These are phyloP conservation scores for Cutaneotrichosporon mucoides DNA, from an alignment of 1,284 basidiomycete species.

Conservation along the genomic window DNA sequence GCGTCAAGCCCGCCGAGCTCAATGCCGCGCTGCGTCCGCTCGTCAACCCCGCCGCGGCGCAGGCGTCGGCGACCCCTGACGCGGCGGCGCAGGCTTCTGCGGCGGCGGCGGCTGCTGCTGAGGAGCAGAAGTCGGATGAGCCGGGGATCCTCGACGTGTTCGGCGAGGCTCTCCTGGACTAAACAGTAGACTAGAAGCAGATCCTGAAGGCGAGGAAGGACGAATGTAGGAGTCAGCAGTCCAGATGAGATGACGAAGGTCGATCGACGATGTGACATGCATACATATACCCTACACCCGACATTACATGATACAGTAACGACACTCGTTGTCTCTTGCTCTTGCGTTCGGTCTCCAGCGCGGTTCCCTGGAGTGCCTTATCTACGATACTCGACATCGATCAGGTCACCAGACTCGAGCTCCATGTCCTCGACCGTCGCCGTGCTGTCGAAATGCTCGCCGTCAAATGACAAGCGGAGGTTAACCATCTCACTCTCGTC, in stretches of 20 bases:
- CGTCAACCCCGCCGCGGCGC: conserved; percentile 45
- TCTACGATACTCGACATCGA: conserved; percentile 16
- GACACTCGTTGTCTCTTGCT: not conserved
- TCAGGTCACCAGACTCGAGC: conserved; percentile 29
- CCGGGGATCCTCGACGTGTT: conserved; percentile 38
- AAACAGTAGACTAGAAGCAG: conserved; percentile 1
- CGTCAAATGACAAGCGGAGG: conserved; percentile 26
- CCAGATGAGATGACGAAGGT: no score
- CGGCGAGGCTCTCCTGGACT: conserved; percentile 47
- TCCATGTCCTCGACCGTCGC: conserved; percentile 26
- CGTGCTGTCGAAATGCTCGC: conserved; percentile 21
- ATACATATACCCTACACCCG: not conserved
- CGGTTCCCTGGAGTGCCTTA: no score
- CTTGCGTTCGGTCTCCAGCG: no score
- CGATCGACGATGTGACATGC: not conserved
- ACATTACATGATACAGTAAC: no score
- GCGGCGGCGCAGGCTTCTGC: conserved; percentile 10
- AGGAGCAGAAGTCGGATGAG: conserved; percentile 10
- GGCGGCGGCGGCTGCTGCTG: no score
- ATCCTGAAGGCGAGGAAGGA: no score
- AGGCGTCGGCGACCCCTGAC: conserved; percentile 25
- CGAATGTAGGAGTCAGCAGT: no score
- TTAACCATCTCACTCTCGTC: conserved; percentile 9
- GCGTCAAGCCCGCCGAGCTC: conserved; percentile 46
- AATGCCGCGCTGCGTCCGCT: conserved; percentile 44